phyloP scores from a whole-genome alignment of 257 asterid species.

The Plectranthus barbatus region DNA sequence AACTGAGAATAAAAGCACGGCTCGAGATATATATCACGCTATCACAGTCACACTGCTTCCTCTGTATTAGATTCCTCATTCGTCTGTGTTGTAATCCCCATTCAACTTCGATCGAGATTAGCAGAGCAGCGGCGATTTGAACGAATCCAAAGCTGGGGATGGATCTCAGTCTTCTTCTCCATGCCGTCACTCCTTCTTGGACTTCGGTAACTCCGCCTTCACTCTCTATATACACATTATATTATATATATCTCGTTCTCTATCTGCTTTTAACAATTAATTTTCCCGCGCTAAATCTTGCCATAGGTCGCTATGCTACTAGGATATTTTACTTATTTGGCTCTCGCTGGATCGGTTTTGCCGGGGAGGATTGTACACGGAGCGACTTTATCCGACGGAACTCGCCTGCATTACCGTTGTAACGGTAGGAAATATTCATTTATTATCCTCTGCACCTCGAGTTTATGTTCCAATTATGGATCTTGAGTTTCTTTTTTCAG shows the following conservation, averaged over 20 bases:
- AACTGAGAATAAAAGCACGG: too few species aligned
- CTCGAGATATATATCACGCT: too few species aligned
- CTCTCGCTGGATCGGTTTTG: conserved; percentile 65
- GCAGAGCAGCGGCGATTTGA: not conserved
- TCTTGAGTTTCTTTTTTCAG: not conserved
- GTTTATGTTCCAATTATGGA: conserved; percentile 9
- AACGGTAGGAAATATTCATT: conserved; percentile 39
- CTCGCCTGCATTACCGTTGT: conserved; percentile 77
- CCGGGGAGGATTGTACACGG: conserved; percentile 78
- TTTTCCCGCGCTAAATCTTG: not conserved
- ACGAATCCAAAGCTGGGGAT: conserved; percentile 21
- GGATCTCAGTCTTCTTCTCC: conserved; percentile 51
- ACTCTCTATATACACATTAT: not conserved
- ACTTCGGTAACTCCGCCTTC: conserved; percentile 52
- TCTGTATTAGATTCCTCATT: too few species aligned
- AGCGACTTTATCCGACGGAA: conserved; percentile 58
- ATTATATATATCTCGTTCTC: not conserved
- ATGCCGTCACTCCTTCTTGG: conserved; percentile 49
- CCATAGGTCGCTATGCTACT: conserved; percentile 54
- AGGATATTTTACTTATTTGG: conserved; percentile 54
- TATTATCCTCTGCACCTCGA: not conserved
- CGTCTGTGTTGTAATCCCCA: not conserved
- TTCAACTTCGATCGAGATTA: not conserved
- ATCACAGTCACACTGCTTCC: too few species aligned
- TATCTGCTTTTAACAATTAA: conserved; percentile 1